phyloP scores from a whole-genome alignment of 2,329 filamentous ascomycete genomes.

The Emydomyces testavorans region DNA sequence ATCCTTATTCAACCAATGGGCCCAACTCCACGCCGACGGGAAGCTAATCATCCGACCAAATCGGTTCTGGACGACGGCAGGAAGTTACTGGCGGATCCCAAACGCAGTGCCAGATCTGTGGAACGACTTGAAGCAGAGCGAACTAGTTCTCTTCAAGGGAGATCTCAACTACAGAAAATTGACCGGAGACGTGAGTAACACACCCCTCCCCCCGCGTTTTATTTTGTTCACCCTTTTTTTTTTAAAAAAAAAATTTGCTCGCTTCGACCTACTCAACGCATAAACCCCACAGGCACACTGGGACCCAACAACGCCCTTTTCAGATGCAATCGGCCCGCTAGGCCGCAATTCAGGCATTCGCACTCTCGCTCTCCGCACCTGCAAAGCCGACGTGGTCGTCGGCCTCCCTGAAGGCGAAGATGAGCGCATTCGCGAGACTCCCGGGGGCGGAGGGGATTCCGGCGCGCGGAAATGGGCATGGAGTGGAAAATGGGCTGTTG shows the following conservation, averaged over 20 bases:
- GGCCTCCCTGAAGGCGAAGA: slow-evolving; percentile 73
- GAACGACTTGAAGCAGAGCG: slow-evolving; percentile 67
- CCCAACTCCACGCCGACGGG: slow-evolving; percentile 65
- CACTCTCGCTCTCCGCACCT: slow-evolving; percentile 76
- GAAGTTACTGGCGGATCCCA: slow-evolving; percentile 82
- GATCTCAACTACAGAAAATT: slow-evolving; percentile 95
- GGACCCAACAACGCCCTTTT: slow-evolving; percentile 79
- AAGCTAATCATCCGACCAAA: slow-evolving; percentile 74
- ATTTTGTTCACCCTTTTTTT: neutral
- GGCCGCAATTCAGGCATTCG: slow-evolving; percentile 73
- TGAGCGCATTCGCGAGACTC: slow-evolving; percentile 58
- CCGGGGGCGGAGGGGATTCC: slow-evolving; percentile 59
- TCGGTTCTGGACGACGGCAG: slow-evolving; percentile 78
- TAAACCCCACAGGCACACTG: slow-evolving; percentile 50
- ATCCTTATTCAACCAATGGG: slow-evolving; percentile 77
- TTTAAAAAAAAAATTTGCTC: too few species aligned
- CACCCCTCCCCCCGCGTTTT: too few species aligned
- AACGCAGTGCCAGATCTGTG: slow-evolving; percentile 53
- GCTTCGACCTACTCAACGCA: slow-evolving; percentile 3
- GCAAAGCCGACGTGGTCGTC: slow-evolving; percentile 93
- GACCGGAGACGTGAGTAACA: slow-evolving; percentile 61
- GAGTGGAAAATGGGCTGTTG: slow-evolving; percentile 94
- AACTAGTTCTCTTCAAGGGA: slow-evolving; percentile 92
- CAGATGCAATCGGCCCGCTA: slow-evolving; percentile 71
- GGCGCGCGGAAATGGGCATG: slow-evolving; percentile 78